Evolutionary conservation across 2,329 filamentous ascomycete species (phyloP), one percentile per base, ranked within the genome.

Genomic region (Myriosclerotinia scirpicola): DNA sequence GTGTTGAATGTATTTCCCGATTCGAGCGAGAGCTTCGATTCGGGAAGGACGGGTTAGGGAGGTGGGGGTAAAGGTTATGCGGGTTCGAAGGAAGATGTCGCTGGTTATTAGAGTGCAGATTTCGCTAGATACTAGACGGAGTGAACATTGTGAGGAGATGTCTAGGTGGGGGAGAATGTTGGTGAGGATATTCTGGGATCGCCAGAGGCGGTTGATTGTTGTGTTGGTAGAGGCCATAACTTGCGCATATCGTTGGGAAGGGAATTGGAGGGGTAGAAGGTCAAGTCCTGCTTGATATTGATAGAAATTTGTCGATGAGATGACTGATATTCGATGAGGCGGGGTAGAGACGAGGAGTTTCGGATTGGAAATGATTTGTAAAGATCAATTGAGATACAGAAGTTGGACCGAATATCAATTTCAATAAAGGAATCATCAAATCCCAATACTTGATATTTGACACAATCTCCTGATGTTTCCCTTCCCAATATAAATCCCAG

Each of bases 1-100:
- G 67, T 89, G 89, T 78, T 91, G 87, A 73, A 96, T 85, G 77
- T 94, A 87, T 71, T 88, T 87, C 67, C 92, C 93, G 73, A 97
- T 88, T 68, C 90, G 84, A 68, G 87, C 85, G 67, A 97, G 82
- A 34, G 92, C 91, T 68, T 90, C 86, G 71, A 95, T 82, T 26
- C 90, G 85, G 69, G 86, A 84, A 44, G 88, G 86, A 73, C 88
- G 89, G 62, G 90, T 93, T 76, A 96, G 93, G 67, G 89, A 89
- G 74, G 84, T 90, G 61, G 91, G 81, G 40, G 86, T 85, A 79
- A 93, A 93, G 72, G 86, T 90, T 75, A 92, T 78, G 75, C 85
- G 83, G 76, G 90, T 82, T 78, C 88, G 84, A 71, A 85, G 80
- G 80, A 93, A 93, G 73, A 92, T 83, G 66, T 82, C 81, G 75